These are phyloP conservation scores for Mycena galericulata DNA, from an alignment of 768 basidiomycete species.

Conservation along the genomic window DNA sequence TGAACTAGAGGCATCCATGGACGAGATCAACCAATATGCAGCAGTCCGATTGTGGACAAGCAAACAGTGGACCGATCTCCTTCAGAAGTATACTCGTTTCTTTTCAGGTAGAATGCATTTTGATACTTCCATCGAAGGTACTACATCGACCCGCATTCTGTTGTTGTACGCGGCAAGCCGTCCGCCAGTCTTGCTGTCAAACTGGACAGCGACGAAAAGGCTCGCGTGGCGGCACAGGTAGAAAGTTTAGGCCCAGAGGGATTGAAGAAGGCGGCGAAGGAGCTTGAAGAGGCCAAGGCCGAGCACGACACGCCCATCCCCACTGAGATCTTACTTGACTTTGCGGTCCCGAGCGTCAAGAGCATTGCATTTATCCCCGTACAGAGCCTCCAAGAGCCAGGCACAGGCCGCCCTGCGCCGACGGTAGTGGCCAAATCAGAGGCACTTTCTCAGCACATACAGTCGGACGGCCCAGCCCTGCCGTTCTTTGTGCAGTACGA, in stretches of 20 bases:
- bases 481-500: conserved; percentile 96
- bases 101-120: not conserved
- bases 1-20: conserved; percentile 76
- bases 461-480: conserved; percentile 72
- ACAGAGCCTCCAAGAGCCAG: conserved; percentile 70
- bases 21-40: conserved; percentile 82
- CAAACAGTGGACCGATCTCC: conserved; percentile 80
- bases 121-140: conserved; percentile 63
- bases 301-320: conserved; percentile 91
- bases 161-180: conserved; percentile 89
- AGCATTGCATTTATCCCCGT: conserved; percentile 94
- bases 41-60: conserved; percentile 77
- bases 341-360: conserved; percentile 92
- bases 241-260: conserved; percentile 83
- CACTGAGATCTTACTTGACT: conserved; percentile 79
- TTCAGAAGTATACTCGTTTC: conserved; percentile 69
- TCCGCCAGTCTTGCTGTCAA: conserved; percentile 86
- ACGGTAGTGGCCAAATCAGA: conserved; percentile 45
- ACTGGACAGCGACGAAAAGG: conserved; percentile 85
- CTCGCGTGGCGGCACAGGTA: conserved; percentile 77
- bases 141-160: conserved; percentile 76
- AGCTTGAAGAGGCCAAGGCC: conserved; percentile 84
- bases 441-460: conserved; percentile 71
- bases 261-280: conserved; percentile 72
- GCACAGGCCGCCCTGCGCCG: conserved; percentile 55